Conservation (phyloP, 805 yeast genomes). For the Cyberlindnera mycetangii region DNA sequence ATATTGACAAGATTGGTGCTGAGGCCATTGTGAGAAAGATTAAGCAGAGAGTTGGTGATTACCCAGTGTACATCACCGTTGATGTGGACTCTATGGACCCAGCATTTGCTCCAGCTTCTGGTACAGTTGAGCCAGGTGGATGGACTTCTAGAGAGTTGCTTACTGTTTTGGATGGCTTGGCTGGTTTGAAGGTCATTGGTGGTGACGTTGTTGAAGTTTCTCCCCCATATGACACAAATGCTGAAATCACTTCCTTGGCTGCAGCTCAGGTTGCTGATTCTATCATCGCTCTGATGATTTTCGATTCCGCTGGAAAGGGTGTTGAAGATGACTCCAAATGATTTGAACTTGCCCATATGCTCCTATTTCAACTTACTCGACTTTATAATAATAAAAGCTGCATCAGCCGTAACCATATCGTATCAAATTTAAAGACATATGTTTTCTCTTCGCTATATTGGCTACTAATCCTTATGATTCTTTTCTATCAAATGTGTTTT, state of each 20-base stretch:
- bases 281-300: conserved; percentile 39
- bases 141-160: conserved; percentile 47
- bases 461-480: too few relatives aligned
- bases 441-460: too few relatives aligned
- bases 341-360: too few relatives aligned
- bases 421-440: too few relatives aligned
- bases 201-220: conserved; percentile 54
- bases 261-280: conserved; percentile 63
- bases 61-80: conserved; percentile 44
- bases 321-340: background rate
- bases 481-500: too few relatives aligned
- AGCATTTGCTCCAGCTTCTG: conserved; percentile 50
- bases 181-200: conserved; percentile 45
- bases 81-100: conserved; percentile 54
- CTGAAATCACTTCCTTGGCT: conserved; percentile 59
- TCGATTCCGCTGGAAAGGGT: conserved; percentile 22
- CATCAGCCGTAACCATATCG: too few relatives aligned
- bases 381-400: too few relatives aligned
- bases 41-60: conserved; percentile 35
- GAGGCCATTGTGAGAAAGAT: conserved; percentile 36
- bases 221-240: conserved; percentile 63
- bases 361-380: too few relatives aligned
- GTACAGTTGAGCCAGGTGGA: conserved; percentile 54
- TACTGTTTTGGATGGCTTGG: conserved; percentile 40
- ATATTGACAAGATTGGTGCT: conserved; percentile 42